phyloP scores from a whole-genome alignment of 2,329 filamentous ascomycete genomes.

The Chrysoporthe puriensis region DNA sequence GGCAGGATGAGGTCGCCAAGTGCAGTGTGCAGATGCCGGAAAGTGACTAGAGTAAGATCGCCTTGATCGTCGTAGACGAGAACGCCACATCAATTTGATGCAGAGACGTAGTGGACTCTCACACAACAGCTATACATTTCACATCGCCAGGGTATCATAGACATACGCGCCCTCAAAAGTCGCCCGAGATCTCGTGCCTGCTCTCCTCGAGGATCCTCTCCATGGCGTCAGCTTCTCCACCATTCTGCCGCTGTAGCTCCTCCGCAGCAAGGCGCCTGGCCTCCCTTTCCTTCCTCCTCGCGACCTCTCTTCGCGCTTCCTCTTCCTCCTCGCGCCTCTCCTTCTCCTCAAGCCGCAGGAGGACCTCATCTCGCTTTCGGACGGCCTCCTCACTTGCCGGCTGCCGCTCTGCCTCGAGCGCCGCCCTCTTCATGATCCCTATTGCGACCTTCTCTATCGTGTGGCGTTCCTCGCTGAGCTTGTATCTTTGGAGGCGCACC shows the following conservation, averaged over 20 bases:
- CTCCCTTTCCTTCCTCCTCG: constrained; percentile 17
- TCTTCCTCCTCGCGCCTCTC: constrained; percentile 12
- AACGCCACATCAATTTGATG: too few relatives aligned
- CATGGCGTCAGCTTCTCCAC: constrained; percentile 24
- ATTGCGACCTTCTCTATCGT: constrained; percentile 33
- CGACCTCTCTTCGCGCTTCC: constrained; percentile 1
- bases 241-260: constrained; percentile 4
- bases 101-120: too few relatives aligned
- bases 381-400: constrained; percentile 3
- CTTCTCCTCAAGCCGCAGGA: constrained; percentile 19
- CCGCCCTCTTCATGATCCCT: constrained; percentile 38
- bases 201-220: constrained; percentile 21
- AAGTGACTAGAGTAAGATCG: not conserved
- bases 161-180: constrained; percentile 19
- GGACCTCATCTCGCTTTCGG: constrained; percentile 16
- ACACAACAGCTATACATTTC: not conserved
- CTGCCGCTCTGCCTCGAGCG: constrained; percentile 33
- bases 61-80: not conserved
- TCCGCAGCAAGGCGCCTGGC: constrained; percentile 21
- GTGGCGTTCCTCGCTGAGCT: constrained; percentile 30
- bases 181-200: constrained; percentile 8
- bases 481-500: constrained; percentile 30
- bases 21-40: not conserved
- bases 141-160: not conserved
- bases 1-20: not conserved